Evolutionary conservation across 768 basidiomycete species (phyloP).

Genomic region (Phallus indusiatus): DNA sequence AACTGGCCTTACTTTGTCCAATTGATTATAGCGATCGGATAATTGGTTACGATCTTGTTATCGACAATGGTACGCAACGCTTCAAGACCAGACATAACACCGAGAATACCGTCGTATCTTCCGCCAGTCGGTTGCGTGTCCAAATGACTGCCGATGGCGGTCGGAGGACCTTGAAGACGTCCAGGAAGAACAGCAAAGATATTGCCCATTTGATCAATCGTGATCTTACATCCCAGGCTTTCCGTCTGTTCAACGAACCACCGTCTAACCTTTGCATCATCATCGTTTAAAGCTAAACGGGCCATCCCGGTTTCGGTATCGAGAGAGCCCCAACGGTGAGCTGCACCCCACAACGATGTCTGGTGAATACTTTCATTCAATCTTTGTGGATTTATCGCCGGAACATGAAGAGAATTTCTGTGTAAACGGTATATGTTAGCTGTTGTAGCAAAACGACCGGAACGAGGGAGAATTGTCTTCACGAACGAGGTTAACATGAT

Average conservation of each 20-base stretch:
- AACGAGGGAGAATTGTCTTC: conserved; percentile 1
- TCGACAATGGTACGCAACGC: conserved; percentile 12
- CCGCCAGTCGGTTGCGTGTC: conserved; percentile 17
- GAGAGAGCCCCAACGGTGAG: conserved; percentile 2
- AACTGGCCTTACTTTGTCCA: conserved; percentile 13
- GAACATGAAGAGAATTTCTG: conserved; percentile 1
- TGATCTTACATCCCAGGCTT: conserved; percentile 11
- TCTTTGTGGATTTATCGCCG: neutral
- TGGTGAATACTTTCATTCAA: conserved; percentile 5
- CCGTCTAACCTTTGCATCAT: conserved; percentile 11
- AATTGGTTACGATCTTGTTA: conserved; percentile 12
- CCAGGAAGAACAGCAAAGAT: conserved; percentile 14
- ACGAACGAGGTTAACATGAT: neutral
- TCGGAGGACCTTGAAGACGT: conserved; percentile 10
- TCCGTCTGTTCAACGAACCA: conserved; percentile 15
- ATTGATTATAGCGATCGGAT: conserved; percentile 14
- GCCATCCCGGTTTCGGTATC: conserved; percentile 11
- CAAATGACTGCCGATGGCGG: conserved; percentile 15
- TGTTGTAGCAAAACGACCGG: neutral
- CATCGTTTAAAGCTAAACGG: conserved; percentile 12
- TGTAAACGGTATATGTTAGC: neutral
- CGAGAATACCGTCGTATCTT: conserved; percentile 15
- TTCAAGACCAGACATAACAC: conserved; percentile 13
- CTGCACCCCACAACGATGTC: conserved; percentile 8
- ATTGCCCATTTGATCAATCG: conserved; percentile 13